These are phyloP conservation scores for Fusarium udum DNA, from an alignment of 2,329 filamentous ascomycete genomes.

Conservation along the genomic window DNA sequence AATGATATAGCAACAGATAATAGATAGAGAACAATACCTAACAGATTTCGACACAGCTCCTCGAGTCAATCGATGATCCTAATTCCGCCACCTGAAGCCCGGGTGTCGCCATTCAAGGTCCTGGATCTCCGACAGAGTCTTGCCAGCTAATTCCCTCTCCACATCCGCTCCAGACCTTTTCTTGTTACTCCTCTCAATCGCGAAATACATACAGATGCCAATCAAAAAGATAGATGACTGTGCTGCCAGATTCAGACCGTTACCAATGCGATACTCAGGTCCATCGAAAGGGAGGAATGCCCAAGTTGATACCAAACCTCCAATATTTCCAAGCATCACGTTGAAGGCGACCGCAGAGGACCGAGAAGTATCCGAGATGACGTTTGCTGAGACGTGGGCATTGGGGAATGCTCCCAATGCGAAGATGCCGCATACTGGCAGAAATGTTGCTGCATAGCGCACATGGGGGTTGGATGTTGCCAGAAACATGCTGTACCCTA, in stretches of 20 bases:
- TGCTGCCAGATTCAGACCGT: not conserved
- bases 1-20: not conserved
- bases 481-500: not conserved
- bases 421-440: not conserved
- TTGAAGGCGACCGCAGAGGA: not conserved
- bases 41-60: fast-evolving
- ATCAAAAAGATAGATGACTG: not conserved
- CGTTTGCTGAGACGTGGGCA: not conserved
- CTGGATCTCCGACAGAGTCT: not conserved
- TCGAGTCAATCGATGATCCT: not conserved
- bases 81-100: not conserved
- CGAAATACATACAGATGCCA: not conserved
- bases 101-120: not conserved
- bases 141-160: not conserved
- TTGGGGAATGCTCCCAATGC: not conserved
- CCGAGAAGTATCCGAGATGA: not conserved
- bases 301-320: not conserved
- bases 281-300: not conserved
- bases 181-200: not conserved
- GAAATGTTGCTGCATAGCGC: not conserved
- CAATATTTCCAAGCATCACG: not conserved
- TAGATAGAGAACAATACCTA: no score
- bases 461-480: not conserved
- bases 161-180: not conserved
- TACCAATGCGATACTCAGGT: not conserved